phyloP scores from a whole-genome alignment of 805 yeast genomes.

The Scheffersomyces amazonensis region DNA sequence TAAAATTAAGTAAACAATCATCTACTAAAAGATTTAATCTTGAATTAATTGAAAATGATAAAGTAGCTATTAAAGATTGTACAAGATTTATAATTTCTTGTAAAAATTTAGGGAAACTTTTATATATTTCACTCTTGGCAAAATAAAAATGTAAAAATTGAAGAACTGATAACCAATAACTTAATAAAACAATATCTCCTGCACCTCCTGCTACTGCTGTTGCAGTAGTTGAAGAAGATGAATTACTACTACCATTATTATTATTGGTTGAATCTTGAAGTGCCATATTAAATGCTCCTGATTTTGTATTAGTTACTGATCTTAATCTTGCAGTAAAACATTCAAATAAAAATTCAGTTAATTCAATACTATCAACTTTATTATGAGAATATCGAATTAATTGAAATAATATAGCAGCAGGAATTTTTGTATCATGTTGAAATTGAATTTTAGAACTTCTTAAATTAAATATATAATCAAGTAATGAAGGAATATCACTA shows the following conservation, averaged over 20 bases:
- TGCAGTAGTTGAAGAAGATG: background rate
- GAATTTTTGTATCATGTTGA: conserved; percentile 52
- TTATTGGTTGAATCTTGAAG: conserved; percentile 20
- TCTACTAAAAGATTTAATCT: conserved; percentile 58
- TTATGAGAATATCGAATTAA: conserved; percentile 66
- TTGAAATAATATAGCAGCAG: conserved; percentile 70
- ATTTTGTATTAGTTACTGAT: conserved; percentile 55
- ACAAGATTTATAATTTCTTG: conserved; percentile 61
- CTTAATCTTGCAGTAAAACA: conserved; percentile 61
- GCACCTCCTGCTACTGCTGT: conserved; percentile 21
- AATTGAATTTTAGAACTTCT: conserved; percentile 34
- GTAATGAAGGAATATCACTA: conserved; percentile 46
- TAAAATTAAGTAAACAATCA: conserved; percentile 68
- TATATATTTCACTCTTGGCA: conserved; percentile 58
- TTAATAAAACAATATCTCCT: conserved; percentile 66
- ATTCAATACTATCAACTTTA: conserved; percentile 50
- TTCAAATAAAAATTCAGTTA: conserved; percentile 58
- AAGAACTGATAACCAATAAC: conserved; percentile 86
- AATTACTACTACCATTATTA: conserved; percentile 7
- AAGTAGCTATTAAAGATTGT: conserved; percentile 63
- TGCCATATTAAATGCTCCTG: conserved; percentile 53
- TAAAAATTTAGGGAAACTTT: conserved; percentile 52
- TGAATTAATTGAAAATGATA: conserved; percentile 63
- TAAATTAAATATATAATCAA: conserved; percentile 46
- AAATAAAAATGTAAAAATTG: conserved; percentile 78